Percentiles rank a stretch among this genome's conserved stretches.
These are phyloP conservation scores for Corchorus olitorius DNA, from an alignment of 345 rosid species.

Conservation along the genomic window DNA sequence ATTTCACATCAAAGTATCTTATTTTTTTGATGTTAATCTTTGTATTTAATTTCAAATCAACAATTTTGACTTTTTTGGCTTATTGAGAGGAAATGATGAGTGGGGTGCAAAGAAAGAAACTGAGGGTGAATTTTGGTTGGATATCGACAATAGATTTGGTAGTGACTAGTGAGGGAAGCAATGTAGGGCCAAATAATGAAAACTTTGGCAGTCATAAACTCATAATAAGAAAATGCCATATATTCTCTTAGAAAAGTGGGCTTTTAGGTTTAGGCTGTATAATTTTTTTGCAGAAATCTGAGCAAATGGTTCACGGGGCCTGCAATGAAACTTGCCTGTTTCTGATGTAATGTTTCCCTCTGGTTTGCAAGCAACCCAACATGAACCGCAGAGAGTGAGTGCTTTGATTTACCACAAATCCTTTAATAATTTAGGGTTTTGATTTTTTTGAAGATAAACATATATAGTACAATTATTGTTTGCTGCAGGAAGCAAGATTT, in stretches of 20 bases:
- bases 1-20: background rate
- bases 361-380: constrained; percentile 1
- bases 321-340: background rate
- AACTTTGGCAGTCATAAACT: background rate
- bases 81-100: background rate
- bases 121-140: background rate
- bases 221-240: background rate
- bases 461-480: background rate
- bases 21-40: background rate
- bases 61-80: background rate
- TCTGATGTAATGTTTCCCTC: background rate
- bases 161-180: background rate
- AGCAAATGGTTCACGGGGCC: constrained; percentile 18
- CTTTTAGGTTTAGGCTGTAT: background rate
- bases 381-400: background rate
- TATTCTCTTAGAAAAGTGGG: constrained; percentile 4
- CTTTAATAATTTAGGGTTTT: background rate
- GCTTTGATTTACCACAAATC: background rate
- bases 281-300: background rate
- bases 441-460: background rate
- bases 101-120: background rate
- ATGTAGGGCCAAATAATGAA: background rate
- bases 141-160: background rate
- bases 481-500: background rate
- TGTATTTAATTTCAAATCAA: background rate